phyloP scores from a whole-genome alignment of 306 rosid genomes.

The Comarum palustre region DNA sequence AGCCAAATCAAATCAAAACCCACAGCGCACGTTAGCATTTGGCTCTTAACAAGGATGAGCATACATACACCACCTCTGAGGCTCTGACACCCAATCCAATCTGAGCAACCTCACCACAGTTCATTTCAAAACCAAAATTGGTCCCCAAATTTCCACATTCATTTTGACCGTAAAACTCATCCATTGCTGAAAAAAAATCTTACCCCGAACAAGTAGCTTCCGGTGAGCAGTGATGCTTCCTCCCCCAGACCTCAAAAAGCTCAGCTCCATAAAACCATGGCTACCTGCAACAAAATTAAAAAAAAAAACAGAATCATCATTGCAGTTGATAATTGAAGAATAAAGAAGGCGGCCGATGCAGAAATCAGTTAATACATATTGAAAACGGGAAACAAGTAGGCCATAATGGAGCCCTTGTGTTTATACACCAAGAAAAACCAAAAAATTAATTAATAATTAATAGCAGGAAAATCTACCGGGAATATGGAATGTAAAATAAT shows the following conservation, averaged over 20 bases:
- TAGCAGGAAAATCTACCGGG: neutral
- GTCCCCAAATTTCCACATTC: neutral
- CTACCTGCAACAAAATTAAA: slow-evolving; percentile 29
- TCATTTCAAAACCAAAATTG: slow-evolving; percentile 9
- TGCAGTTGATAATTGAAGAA: neutral
- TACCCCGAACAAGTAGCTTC: slow-evolving; percentile 50
- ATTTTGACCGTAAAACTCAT: neutral
- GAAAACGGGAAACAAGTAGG: slow-evolving; percentile 12
- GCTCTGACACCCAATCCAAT: slow-evolving; percentile 36
- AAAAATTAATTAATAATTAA: slow-evolving; percentile 4
- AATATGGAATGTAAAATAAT: neutral
- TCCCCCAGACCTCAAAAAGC: slow-evolving; percentile 13
- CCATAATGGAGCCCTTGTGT: slow-evolving; percentile 19
- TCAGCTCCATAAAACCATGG: slow-evolving; percentile 3
- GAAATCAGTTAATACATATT: neutral
- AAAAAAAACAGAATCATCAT: neutral
- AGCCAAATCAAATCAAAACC: neutral
- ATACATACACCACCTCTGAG: slow-evolving; percentile 21
- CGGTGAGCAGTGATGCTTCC: slow-evolving; percentile 48
- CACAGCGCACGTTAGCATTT: slow-evolving; percentile 30
- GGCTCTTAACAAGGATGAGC: slow-evolving; percentile 9
- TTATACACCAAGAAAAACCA: slow-evolving; percentile 12
- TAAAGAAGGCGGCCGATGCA: slow-evolving; percentile 12
- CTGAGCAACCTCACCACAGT: slow-evolving; percentile 2
- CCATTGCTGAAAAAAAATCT: neutral